Percentiles rank a stretch among this genome's conserved stretches.
Conservation (phyloP, 2,329 filamentous ascomycete genomes). For the Lizonia empirigonia region DNA sequence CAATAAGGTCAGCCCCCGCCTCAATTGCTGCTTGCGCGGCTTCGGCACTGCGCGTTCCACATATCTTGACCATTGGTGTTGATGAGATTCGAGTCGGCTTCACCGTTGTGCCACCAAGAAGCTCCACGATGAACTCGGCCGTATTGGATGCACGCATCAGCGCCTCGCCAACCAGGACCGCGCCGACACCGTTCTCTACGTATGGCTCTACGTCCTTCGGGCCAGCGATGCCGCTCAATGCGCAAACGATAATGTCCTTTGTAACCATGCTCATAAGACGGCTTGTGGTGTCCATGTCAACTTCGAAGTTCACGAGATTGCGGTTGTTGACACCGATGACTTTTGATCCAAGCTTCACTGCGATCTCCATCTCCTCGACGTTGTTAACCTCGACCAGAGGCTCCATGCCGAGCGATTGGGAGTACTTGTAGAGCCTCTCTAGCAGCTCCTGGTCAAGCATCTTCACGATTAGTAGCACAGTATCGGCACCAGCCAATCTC, state of each 20-base stretch:
- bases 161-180: slow-evolving; percentile 91
- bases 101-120: slow-evolving; percentile 67
- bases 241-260: slow-evolving; percentile 84
- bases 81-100: slow-evolving; percentile 31
- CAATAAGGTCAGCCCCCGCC: slow-evolving; percentile 87
- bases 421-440: slow-evolving; percentile 83
- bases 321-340: slow-evolving; percentile 98
- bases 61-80: slow-evolving; percentile 81
- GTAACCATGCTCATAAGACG: slow-evolving; percentile 86
- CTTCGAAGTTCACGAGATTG: slow-evolving; percentile 94
- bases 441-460: slow-evolving; percentile 84
- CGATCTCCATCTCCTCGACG: slow-evolving; percentile 86
- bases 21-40: slow-evolving; percentile 80
- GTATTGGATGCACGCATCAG: slow-evolving; percentile 91
- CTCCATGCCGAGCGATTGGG: slow-evolving; percentile 90
- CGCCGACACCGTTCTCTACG: slow-evolving; percentile 86
- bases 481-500: slow-evolving; percentile 89
- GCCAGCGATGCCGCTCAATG: slow-evolving; percentile 89
- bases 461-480: slow-evolving; percentile 94
- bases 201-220: slow-evolving; percentile 88
- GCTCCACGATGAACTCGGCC: slow-evolving; percentile 77
- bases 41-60: slow-evolving; percentile 83
- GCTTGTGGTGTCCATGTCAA: slow-evolving; percentile 90
- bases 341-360: slow-evolving; percentile 82
- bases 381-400: slow-evolving; percentile 97